Base-by-base conservation (phyloP, 306 rosid genomes). In the Carpinus viminea region DNA sequence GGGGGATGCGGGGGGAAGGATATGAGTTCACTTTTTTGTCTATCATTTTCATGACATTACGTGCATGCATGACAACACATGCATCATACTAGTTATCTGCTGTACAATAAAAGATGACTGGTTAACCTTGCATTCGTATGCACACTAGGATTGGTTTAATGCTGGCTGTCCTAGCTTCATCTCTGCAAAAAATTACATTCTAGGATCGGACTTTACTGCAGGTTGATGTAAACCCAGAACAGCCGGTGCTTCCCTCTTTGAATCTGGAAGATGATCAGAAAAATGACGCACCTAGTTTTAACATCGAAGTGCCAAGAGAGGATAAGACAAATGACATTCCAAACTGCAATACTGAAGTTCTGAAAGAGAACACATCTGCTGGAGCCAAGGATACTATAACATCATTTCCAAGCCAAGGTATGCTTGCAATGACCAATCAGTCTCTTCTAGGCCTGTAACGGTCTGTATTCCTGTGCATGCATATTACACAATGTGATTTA, bases 321-420 rank as follows among this genome's bases (percentile, higher is more conserved):
- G 85, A 74, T 61, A 80, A 61, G 76, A 79, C 48, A 73, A 78
- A 70, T 72, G 83, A 82, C 12, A 81, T 56, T 43, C 57, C 75
- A 43, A 83, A 84, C 79, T 76, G 84, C 53, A 81, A 64, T 64
- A 21, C 34, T 51, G 88, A 84, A 41, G 56, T 64, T 81, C 54
- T 20, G 18, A 79, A 73, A 1, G 81, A 81, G 72, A 65, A 50
- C 50, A 73, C 68, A 72, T 75, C 91, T 47, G 78, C 78, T 21
- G 62, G 81, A 48, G 87, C 82, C 72, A 85, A 84, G 86, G 78
- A 75, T 65, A 70, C 83, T 53, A 20, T 60, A 64, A 24, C 74
- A 77, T 80, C 81, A 57, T 74, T 90, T 72, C 74, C 77, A 10
- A 87, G 79, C 88, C 92, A 78, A 87, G 97, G 98, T 94, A 90